Evolutionary conservation across 2,329 filamentous ascomycete species (phyloP), one percentile per base, ranked within the genome.

Genomic region (Lasiodiplodia sp.): DNA sequence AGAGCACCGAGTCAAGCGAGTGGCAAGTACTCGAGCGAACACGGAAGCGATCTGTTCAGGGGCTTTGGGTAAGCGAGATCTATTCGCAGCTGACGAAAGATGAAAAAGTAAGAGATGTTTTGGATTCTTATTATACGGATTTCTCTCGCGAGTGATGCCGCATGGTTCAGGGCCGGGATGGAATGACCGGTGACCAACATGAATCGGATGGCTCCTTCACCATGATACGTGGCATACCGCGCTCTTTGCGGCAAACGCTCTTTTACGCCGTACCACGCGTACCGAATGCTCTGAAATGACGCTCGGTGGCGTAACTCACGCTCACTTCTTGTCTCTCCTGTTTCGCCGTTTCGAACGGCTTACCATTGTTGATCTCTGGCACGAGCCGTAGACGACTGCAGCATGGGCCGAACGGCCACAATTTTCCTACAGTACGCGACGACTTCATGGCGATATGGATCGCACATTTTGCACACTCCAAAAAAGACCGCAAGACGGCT

Each of bases 1-100:
- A 67, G 65, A 38, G 52, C 60, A 14, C 60, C 60, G 47, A 64
- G 65, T 49, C 51, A 51, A 38, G 55, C 65, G 38, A 58, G 55
- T 67, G 65, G 52, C 60, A 64, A 64, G 47, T 64, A 64, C 60
- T 49, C 28, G 53, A 28, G 65, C 28, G 65, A 56, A 40, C 52
- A 58, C 53, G 52, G 60, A 8, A 64, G 60, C 60, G 65, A 67
- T 52, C 38, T 67, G 23, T 67, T 67, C 52, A 58, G 65, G 55
- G 65, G 65, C 37, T 67, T 67, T 60, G 57, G 51, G 37, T 47
- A 56, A 51, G 53, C 51, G 38, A 58, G 31, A 56, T 38, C n/a
- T 55, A 60, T 31, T 16, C 34, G 34, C 18, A n/a, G 21, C 34
- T 52, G 62, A 53, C 10, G 49, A 44, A 53, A 23, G 34, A 66